These are phyloP conservation scores for Neopestalotiopsis clavispora DNA, from an alignment of 2,329 filamentous ascomycete genomes.

Conservation along the genomic window DNA sequence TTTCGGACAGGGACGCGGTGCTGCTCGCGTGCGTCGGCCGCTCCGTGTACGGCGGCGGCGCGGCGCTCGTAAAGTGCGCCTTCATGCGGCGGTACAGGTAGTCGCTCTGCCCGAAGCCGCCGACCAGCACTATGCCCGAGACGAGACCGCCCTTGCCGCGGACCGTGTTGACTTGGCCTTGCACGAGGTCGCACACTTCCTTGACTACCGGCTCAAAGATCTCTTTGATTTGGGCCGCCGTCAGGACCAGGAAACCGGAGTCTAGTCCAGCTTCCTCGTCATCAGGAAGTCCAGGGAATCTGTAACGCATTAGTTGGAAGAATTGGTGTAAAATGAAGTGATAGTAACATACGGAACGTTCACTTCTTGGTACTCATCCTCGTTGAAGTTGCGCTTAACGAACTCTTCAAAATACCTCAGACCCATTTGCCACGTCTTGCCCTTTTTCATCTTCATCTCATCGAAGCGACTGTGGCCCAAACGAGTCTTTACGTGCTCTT, in stretches of 20 bases:
- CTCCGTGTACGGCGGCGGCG: conserved; percentile 69
- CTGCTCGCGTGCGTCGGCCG: conserved; percentile 68
- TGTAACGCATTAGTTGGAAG: conserved; percentile 30
- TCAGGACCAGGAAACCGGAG: conserved; percentile 77
- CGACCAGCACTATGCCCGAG: conserved; percentile 79
- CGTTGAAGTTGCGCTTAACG: conserved; percentile 83
- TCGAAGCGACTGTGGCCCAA: conserved; percentile 72
- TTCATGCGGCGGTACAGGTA: conserved; percentile 77
- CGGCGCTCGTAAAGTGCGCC: conserved; percentile 65
- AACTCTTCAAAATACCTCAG: conserved; percentile 83
- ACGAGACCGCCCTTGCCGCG: conserved; percentile 66
- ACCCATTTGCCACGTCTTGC: conserved; percentile 81
- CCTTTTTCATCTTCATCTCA: conserved; percentile 78
- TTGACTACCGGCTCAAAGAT: conserved; percentile 79
- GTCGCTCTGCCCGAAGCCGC: conserved; percentile 81
- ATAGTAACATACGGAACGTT: conserved; percentile 67
- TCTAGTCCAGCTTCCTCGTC: conserved; percentile 77
- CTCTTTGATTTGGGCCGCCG: conserved; percentile 69
- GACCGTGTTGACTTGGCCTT: conserved; percentile 69
- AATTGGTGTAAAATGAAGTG: neutral
- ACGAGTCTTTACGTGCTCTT: conserved; percentile 73
- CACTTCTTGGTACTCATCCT: conserved; percentile 77
- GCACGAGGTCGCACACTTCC: conserved; percentile 70
- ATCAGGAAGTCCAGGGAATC: conserved; percentile 75
- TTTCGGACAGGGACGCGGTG: conserved; percentile 46